Evolutionary conservation across 441 rosid species (phyloP).

Genomic region (Adansonia grandidieri): DNA sequence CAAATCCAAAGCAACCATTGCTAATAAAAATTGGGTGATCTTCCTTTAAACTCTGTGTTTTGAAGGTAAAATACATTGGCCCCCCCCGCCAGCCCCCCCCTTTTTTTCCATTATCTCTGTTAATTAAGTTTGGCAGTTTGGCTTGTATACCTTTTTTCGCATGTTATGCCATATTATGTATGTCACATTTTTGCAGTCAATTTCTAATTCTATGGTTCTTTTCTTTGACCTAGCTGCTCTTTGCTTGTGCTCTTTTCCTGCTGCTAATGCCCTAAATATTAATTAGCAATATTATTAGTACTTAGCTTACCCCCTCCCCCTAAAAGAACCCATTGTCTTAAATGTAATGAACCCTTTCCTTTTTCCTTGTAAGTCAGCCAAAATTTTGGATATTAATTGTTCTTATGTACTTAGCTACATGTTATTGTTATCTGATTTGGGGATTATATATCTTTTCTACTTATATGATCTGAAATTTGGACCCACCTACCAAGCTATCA

Average conservation of each 20-base stretch:
- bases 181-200: slow-evolving; percentile 51
- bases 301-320: slow-evolving; percentile 20
- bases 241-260: slow-evolving; percentile 23
- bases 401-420: slow-evolving; percentile 23
- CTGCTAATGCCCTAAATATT: slow-evolving; percentile 33
- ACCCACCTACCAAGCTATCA: slow-evolving; percentile 47
- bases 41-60: slow-evolving; percentile 24
- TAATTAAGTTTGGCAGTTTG: slow-evolving; percentile 7
- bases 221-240: slow-evolving; percentile 39
- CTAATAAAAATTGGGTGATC: slow-evolving; percentile 36
- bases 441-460: slow-evolving; percentile 25
- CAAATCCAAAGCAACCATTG: slow-evolving; percentile 26
- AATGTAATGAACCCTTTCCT: slow-evolving; percentile 11
- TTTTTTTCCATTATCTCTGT: slow-evolving; percentile 9
- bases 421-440: slow-evolving; percentile 8
- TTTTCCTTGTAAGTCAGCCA: slow-evolving; percentile 8
- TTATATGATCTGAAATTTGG: slow-evolving; percentile 43
- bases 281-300: slow-evolving; percentile 17
- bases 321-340: slow-evolving; percentile 6
- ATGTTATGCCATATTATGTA: slow-evolving; percentile 20
- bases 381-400: slow-evolving; percentile 31
- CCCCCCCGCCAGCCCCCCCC: not conserved
- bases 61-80: slow-evolving; percentile 40
- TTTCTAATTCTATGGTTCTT: slow-evolving; percentile 27
- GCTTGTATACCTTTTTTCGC: slow-evolving; percentile 1